These are phyloP conservation scores for Scheffersomyces stambukii DNA, from an alignment of 1,139 yeast species.

Conservation along the genomic window DNA sequence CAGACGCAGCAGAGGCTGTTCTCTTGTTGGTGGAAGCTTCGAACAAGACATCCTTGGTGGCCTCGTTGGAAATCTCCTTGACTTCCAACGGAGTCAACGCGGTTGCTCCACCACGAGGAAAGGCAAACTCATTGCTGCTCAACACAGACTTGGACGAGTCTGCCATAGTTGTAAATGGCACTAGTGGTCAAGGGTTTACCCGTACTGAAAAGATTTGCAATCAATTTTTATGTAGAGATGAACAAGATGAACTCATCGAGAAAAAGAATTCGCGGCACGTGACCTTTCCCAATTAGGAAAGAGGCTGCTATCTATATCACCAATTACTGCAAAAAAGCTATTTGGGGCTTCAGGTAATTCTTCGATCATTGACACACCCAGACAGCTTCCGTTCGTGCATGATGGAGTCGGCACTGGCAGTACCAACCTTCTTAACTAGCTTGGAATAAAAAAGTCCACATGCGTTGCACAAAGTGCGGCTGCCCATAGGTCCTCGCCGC, in stretches of 20 bases:
- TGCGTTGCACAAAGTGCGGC: slow-evolving; percentile 43
- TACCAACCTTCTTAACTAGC: slow-evolving; percentile 24
- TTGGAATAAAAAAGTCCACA: slow-evolving; percentile 42
- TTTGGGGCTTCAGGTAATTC: slow-evolving; percentile 10
- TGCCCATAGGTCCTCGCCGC: slow-evolving; percentile 44
- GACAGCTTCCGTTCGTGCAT: slow-evolving; percentile 22
- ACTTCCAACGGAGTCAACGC: slow-evolving; percentile 85
- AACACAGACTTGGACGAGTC: slow-evolving; percentile 16
- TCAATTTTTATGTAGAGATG: slow-evolving; percentile 2
- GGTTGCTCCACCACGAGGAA: slow-evolving; percentile 94
- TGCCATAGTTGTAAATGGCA: slow-evolving; percentile 10
- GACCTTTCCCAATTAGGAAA: background rate
- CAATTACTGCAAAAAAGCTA: background rate
- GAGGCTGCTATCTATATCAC: background rate
- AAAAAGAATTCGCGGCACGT: slow-evolving; percentile 1
- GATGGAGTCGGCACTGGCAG: slow-evolving; percentile 18
- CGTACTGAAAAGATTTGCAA: slow-evolving; percentile 1
- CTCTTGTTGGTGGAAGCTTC: slow-evolving; percentile 41
- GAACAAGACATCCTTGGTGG: slow-evolving; percentile 78
- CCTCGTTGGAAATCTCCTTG: slow-evolving; percentile 91
- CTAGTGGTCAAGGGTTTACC: background rate
- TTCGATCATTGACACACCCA: slow-evolving; percentile 18
- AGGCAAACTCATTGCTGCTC: slow-evolving; percentile 60
- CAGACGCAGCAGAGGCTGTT: slow-evolving; percentile 19
- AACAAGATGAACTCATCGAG: background rate